A percentile compares a stretch with the other conserved stretches of the same genome.
Conservation (phyloP, 495 filamentous ascomycete genomes). For the Lophiostoma macrostomum region DNA sequence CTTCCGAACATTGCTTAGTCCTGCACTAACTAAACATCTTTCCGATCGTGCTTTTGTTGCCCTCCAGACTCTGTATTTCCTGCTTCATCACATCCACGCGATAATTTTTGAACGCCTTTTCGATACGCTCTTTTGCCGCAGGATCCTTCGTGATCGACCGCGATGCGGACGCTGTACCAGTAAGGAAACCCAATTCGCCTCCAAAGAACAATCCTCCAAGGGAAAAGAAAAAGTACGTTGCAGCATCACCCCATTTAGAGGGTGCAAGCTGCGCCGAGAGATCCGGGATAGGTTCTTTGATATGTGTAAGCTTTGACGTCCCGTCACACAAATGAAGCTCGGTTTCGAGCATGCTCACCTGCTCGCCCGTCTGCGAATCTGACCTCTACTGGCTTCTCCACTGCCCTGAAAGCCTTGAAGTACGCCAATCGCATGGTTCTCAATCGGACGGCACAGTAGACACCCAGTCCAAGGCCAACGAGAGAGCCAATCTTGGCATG, state of each 20-base stretch:
- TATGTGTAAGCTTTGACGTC: too few species aligned
- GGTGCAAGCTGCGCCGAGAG: constrained; percentile 57
- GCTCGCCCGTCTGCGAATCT: constrained; percentile 58
- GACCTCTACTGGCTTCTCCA: constrained; percentile 59
- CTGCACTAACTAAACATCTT: constrained; percentile 10
- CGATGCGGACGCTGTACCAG: constrained; percentile 52
- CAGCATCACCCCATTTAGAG: constrained; percentile 56
- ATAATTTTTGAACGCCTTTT: constrained; percentile 62
- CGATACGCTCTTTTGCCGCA: constrained; percentile 54
- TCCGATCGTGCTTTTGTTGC: constrained; percentile 15
- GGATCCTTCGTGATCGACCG: constrained; percentile 53
- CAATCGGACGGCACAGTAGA: constrained; percentile 57
- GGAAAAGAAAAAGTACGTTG: constrained; percentile 61
- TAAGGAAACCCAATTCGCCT: constrained; percentile 60
- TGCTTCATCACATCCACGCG: constrained; percentile 59
- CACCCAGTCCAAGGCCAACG: constrained; percentile 57
- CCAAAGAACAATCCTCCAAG: constrained; percentile 61
- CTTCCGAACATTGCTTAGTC: background rate
- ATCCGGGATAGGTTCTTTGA: constrained; percentile 64
- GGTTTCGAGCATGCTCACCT: constrained; percentile 40
- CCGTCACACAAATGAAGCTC: too few species aligned
- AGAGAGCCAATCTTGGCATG: constrained; percentile 58
- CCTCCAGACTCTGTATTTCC: constrained; percentile 56
- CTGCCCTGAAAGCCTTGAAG: constrained; percentile 58
- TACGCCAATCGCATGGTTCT: constrained; percentile 52